Conservation (phyloP, 1,139 yeast genomes). For the Blastobotrys persicus region DNA sequence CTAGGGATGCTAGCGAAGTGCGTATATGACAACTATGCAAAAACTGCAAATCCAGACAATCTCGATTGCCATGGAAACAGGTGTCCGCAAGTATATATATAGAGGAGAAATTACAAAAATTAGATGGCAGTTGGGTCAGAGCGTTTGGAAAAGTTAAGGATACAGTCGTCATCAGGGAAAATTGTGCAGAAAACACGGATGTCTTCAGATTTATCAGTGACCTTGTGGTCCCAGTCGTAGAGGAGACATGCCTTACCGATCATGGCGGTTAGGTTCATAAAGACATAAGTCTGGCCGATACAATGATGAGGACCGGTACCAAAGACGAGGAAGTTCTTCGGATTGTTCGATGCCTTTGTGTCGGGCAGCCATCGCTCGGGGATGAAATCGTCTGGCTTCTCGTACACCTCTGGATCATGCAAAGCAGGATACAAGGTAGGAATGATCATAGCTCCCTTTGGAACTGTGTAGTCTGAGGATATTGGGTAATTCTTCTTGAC, state of each 20-base stretch:
- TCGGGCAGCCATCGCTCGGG: slow-evolving; percentile 93
- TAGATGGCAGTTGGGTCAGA: slow-evolving; percentile 15
- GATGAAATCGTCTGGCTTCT: slow-evolving; percentile 85
- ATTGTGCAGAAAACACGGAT: slow-evolving; percentile 96
- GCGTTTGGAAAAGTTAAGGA: slow-evolving; percentile 60
- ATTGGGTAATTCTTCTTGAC: slow-evolving; percentile 85
- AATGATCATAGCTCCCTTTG: slow-evolving; percentile 95
- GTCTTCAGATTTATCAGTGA: slow-evolving; percentile 81
- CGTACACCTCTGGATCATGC: slow-evolving; percentile 96
- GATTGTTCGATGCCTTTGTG: slow-evolving; percentile 55
- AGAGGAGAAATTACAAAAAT: slow-evolving; percentile 1
- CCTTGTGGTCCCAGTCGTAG: slow-evolving; percentile 76
- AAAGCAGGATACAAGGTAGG: slow-evolving; percentile 94
- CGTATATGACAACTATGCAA: no score
- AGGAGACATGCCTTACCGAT: slow-evolving; percentile 84
- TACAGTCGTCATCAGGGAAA: slow-evolving; percentile 94
- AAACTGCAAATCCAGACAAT: no score
- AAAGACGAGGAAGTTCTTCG: slow-evolving; percentile 91
- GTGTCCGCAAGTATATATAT: neutral
- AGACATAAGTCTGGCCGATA: slow-evolving; percentile 88
- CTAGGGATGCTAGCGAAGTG: no score
- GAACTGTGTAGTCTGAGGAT: slow-evolving; percentile 79
- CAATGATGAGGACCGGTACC: slow-evolving; percentile 98
- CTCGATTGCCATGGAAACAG: neutral
- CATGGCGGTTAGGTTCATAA: slow-evolving; percentile 83